These are phyloP conservation scores for Porcisia deanei DNA, from an alignment of 208 protist species.

Conservation along the genomic window DNA sequence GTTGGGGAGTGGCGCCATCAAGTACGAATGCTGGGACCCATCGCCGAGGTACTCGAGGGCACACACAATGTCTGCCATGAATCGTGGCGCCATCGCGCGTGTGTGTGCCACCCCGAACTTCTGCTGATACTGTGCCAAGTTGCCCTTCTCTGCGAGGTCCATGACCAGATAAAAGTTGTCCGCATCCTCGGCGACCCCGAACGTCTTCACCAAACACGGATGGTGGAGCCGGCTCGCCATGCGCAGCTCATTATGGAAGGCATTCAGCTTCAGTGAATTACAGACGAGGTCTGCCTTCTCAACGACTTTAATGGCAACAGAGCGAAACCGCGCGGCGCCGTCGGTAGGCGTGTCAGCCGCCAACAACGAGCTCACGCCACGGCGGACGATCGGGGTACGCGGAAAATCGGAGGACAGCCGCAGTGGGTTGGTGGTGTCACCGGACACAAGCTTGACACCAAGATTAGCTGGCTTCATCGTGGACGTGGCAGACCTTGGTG, in stretches of 20 bases:
- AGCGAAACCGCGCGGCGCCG: slow-evolving; percentile 35
- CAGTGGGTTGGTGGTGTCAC: slow-evolving; percentile 5
- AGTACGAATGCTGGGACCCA: slow-evolving; percentile 67
- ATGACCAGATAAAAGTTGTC: slow-evolving; percentile 72
- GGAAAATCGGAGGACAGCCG: slow-evolving; percentile 10
- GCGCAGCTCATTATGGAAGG: slow-evolving; percentile 69
- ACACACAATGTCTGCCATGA: slow-evolving; percentile 80
- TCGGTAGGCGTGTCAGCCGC: slow-evolving; percentile 15
- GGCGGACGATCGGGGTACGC: slow-evolving; percentile 9
- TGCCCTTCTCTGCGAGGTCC: slow-evolving; percentile 77
- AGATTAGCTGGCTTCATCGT: slow-evolving; percentile 8
- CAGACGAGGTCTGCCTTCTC: slow-evolving; percentile 54
- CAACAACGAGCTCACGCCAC: slow-evolving; percentile 14
- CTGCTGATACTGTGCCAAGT: slow-evolving; percentile 60
- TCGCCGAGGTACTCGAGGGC: slow-evolving; percentile 76
- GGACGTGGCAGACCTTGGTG: background rate
- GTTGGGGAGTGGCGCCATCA: slow-evolving; percentile 24
- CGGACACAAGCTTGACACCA: background rate
- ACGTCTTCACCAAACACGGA: slow-evolving; percentile 65
- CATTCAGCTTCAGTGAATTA: slow-evolving; percentile 41
- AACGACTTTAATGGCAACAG: slow-evolving; percentile 78
- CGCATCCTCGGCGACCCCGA: slow-evolving; percentile 63
- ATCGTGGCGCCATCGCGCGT: slow-evolving; percentile 61
- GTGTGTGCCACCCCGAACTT: slow-evolving; percentile 53
- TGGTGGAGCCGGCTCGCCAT: slow-evolving; percentile 66